Conservation (phyloP, 129 eudicot genomes). For the Apium graveolens region DNA sequence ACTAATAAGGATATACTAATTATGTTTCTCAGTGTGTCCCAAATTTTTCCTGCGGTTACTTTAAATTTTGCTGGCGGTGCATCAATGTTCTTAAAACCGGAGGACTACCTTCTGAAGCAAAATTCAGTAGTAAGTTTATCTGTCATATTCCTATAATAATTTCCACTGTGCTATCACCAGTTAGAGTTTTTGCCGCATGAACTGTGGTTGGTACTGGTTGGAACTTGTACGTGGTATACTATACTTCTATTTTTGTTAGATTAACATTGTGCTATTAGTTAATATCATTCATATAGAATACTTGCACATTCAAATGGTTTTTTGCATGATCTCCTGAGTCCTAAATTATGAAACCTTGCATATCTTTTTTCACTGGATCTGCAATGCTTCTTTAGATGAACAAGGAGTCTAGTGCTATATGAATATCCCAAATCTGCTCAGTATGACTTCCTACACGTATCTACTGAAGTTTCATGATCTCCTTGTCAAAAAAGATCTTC, state of each 20-base stretch:
- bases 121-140: constrained; percentile 55
- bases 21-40: constrained; percentile 43
- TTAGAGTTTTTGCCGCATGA: neutral
- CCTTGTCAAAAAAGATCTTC: neutral
- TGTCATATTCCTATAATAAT: neutral
- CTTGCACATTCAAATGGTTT: neutral
- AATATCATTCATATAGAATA: neutral
- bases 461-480: neutral
- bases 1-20: neutral
- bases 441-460: neutral
- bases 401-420: neutral
- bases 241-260: neutral
- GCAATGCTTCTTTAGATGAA: neutral
- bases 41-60: constrained; percentile 66
- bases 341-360: neutral
- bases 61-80: constrained; percentile 93
- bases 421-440: neutral
- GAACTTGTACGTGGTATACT: neutral
- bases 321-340: neutral
- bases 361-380: neutral
- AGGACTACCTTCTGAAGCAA: constrained; percentile 85
- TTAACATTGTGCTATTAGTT: neutral
- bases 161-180: neutral
- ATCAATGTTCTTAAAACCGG: constrained; percentile 66
- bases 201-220: neutral